Conservation (phyloP, 192 early-diverging fungal genomes). For the Coemansia sp. region DNA sequence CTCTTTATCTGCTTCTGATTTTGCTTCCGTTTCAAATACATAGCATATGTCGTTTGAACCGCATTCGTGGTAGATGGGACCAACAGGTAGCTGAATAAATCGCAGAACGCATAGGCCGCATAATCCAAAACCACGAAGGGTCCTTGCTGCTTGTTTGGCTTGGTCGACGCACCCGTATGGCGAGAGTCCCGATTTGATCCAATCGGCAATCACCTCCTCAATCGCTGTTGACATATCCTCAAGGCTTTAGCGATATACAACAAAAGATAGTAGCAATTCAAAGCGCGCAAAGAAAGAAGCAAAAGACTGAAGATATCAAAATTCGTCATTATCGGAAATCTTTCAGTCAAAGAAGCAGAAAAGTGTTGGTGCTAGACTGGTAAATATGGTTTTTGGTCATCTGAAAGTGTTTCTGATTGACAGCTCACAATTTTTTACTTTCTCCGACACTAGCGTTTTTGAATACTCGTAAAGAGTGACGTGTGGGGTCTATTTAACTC, state of each 20-base stretch:
- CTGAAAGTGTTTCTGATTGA: too few species aligned
- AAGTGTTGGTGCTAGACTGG: too few species aligned
- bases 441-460: too few species aligned
- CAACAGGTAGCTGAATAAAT: conserved; percentile 14
- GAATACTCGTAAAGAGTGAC: too few species aligned
- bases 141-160: conserved; percentile 5
- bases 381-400: too few species aligned
- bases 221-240: not conserved
- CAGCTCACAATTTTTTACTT: too few species aligned
- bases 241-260: not conserved
- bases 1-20: too few species aligned
- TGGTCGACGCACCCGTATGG: conserved; percentile 1
- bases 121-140: not conserved
- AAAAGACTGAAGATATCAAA: too few species aligned
- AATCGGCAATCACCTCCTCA: not conserved
- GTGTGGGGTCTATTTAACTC: too few species aligned
- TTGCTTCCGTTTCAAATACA: not conserved
- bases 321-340: too few species aligned
- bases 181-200: conserved; percentile 1
- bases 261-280: not conserved
- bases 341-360: too few species aligned
- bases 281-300: too few species aligned
- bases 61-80: conserved; percentile 19
- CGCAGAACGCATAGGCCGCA: conserved; percentile 37
- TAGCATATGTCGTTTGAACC: not conserved